These are phyloP conservation scores for Suillus subalutaceus DNA, from an alignment of 768 basidiomycete genomes.

Conservation along the genomic window DNA sequence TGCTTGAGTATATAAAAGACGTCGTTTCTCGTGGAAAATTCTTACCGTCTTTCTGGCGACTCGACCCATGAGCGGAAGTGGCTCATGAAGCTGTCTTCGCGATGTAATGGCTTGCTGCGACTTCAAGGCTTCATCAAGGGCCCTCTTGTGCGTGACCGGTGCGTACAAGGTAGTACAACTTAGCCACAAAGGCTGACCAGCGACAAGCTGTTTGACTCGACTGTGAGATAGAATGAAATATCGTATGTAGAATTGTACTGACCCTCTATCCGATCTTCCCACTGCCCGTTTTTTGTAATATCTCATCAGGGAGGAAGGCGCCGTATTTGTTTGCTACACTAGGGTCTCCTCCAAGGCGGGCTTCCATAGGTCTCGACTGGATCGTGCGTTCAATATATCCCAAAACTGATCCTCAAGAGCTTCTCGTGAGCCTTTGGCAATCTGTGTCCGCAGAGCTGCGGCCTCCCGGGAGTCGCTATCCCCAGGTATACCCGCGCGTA, in stretches of 20 bases:
- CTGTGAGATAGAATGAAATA: slow-evolving; percentile 6
- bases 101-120: slow-evolving; percentile 70
- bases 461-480: slow-evolving; percentile 70
- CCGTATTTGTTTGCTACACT: slow-evolving; percentile 87
- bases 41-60: slow-evolving; percentile 75
- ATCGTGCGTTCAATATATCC: slow-evolving; percentile 84
- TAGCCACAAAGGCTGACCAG: slow-evolving; percentile 90
- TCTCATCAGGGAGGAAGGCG: slow-evolving; percentile 79
- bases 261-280: slow-evolving; percentile 92
- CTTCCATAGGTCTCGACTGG: slow-evolving; percentile 80
- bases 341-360: slow-evolving; percentile 88
- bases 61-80: slow-evolving; percentile 86
- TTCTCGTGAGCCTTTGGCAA: slow-evolving; percentile 75
- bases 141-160: slow-evolving; percentile 83
- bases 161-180: slow-evolving; percentile 89
- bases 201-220: slow-evolving; percentile 61
- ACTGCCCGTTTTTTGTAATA: slow-evolving; percentile 80
- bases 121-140: slow-evolving; percentile 71
- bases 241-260: slow-evolving; percentile 20
- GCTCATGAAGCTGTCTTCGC: slow-evolving; percentile 81
- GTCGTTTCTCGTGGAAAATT: not conserved
- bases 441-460: slow-evolving; percentile 64
- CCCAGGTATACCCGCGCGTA: slow-evolving; percentile 76
- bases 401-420: slow-evolving; percentile 91
- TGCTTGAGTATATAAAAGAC: slow-evolving; percentile 5